Conservation (phyloP, 164 flowering plant genomes). For the Nymphaea thermarum region DNA sequence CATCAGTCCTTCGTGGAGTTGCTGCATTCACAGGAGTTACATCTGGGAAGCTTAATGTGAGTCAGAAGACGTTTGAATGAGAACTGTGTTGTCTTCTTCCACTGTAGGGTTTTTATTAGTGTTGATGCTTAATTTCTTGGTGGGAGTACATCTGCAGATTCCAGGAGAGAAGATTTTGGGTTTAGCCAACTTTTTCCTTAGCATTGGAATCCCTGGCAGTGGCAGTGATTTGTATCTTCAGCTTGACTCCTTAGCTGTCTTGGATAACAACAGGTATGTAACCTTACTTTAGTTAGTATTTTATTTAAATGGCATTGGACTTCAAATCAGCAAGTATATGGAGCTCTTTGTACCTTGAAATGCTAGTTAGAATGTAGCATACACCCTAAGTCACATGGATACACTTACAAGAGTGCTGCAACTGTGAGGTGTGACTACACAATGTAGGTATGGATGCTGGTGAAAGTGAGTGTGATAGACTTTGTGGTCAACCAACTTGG, state of each 20-base stretch:
- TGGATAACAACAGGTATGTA: slow-evolving; percentile 69
- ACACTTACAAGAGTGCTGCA: too few species aligned
- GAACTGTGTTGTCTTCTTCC: not conserved
- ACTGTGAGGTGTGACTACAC: too few species aligned
- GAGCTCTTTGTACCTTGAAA: too few species aligned
- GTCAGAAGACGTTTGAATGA: slow-evolving; percentile 7
- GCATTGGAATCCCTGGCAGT: slow-evolving; percentile 76
- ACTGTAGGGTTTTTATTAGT: not conserved
- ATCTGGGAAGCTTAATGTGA: slow-evolving; percentile 55
- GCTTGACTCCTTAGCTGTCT: slow-evolving; percentile 56
- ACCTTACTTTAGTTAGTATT: not conserved
- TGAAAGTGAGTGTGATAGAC: too few species aligned
- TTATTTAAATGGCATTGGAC: too few species aligned
- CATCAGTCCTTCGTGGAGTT: slow-evolving; percentile 78
- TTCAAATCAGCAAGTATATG: too few species aligned
- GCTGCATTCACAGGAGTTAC: slow-evolving; percentile 57
- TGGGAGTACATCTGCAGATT: slow-evolving; percentile 39
- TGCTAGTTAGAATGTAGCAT: too few species aligned
- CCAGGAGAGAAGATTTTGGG: slow-evolving; percentile 75
- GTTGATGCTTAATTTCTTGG: not conserved
- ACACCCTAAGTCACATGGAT: too few species aligned
- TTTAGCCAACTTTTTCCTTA: slow-evolving; percentile 81
- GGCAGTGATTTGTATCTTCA: slow-evolving; percentile 74
- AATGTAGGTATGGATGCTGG: too few species aligned
- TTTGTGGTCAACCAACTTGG: too few species aligned